Evolutionary conservation across 2,329 filamentous ascomycete species (phyloP), one percentile per base, ranked within the genome.

Genomic region (Gyromitra esculenta): DNA sequence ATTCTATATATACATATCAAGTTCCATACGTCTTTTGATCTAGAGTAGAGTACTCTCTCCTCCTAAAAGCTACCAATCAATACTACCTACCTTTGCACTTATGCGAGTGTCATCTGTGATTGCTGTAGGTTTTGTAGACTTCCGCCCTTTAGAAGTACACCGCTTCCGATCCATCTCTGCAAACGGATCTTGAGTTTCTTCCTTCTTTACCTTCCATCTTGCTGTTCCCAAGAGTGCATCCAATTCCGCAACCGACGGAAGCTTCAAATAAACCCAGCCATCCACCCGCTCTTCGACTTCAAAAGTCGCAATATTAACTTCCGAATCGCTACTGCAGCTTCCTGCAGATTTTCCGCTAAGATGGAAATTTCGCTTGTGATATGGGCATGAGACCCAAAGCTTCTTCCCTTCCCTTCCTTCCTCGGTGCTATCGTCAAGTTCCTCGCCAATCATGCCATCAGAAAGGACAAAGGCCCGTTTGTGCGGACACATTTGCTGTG

Each of bases 401-500:
- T 90, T 90, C 77, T 88, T 85, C 64, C 67, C 67, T 6, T 74
- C 41, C 68, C 83, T 86, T 57, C 86, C 83, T 75, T 85, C 81
- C 75, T 83, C 80, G 60, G 84, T 83, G 11, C 65, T 52, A 50
- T 72, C 67, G 60, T 85, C 69, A 62, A 79, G 77, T 76, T 84
- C 81, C 79, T 93, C 91, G 52, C 94, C 94, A 60, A 97, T 88
- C 7, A 97, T 85, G 0, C 93, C 93, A 82, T 97, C 94, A 0
- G 91, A 91, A 35, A 97, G 88, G n/a, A 94, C 91, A 81, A 97
- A 97, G 0, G 93, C 91, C 9, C 93, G 91, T 84, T 95, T 96
- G 85, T 97, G 93, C 8, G 94, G 94, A 83, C 94, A 97, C 94
- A 97, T 97, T 82, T 97, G 93, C 85, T 97, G 94, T 13, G 91